Base-by-base conservation (phyloP, 2,329 filamentous ascomycete species). In the Neofusicoccum kwambonambiense region DNA sequence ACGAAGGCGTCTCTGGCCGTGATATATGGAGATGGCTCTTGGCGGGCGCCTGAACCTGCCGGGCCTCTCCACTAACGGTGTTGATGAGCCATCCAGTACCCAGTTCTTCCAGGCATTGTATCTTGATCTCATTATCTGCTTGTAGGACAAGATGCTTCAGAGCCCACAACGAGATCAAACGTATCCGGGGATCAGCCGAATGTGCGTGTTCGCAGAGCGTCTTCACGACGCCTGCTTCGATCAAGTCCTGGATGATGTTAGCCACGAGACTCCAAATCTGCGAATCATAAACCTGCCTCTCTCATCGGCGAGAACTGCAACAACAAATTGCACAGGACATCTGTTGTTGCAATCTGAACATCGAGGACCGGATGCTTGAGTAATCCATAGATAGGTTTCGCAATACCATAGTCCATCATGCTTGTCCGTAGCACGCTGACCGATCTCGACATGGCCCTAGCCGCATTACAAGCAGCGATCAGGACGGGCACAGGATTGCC, bases 301-400 rank as follows among this genome's bases (percentile, higher is more conserved):
- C 92, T 89, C 87, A 97, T 93, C 0, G 95, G 93, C 73, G 93
- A 97, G 70, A 96, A 91, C 68, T 96, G 92, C 52, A 93, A 83
- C 5, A 96, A 86, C 56, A 99, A 78, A 75, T 99, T 99, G 70
- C 89, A 92, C 44, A 96, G 86, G 6, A 90, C 89, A 41, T 90
- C 89, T 0, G 92, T 96, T 5, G 94, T 92, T 56, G 93, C 92
- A 73, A 95, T 89, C 73, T 93, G 90, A 4, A 98, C 89, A 61
- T 94, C 88, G 37, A 92, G 79, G 69, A 95, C 87, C 6, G 84
- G 83, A 75, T 95, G 90, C 65, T 84, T 87, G 68, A 98, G 82
- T 51, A 97, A 86, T 35, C 83, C 82, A 69, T 93, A 90, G 7
- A 97, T 80, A 3, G 93, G 93, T 69, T 87, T 84, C 1, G 90